A percentile compares a stretch with the other conserved stretches of the same genome.
Conservation (phyloP, 2,329 filamentous ascomycete species). For the Penicillium sp. region DNA sequence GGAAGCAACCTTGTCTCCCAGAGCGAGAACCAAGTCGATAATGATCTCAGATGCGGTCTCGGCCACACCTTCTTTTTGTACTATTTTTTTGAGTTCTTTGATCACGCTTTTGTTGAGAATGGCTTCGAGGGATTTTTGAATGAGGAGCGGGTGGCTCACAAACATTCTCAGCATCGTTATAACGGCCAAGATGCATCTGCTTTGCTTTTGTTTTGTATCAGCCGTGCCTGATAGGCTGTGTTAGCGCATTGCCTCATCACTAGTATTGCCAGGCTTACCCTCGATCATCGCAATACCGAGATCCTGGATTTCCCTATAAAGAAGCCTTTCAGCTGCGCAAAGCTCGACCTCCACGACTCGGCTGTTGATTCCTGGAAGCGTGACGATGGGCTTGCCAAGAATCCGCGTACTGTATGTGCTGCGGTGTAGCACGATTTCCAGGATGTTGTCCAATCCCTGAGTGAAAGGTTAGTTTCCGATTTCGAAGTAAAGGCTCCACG, state of each 20-base stretch:
- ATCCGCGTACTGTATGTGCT: neutral
- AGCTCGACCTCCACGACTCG: neutral
- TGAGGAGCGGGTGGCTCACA: slow-evolving; percentile 50
- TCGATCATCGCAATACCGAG: slow-evolving; percentile 15
- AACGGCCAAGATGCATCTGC: slow-evolving; percentile 48
- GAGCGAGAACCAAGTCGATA: neutral
- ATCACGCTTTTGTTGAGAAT: slow-evolving; percentile 46
- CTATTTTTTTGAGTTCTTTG: slow-evolving; percentile 41
- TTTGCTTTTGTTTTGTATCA: slow-evolving; percentile 26
- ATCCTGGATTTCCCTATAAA: neutral
- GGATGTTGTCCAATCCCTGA: neutral
- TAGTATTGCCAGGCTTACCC: slow-evolving; percentile 14
- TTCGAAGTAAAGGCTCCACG: neutral
- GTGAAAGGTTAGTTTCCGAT: neutral
- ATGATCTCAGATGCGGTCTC: neutral
- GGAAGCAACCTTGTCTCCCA: neutral
- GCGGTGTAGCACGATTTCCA: neutral
- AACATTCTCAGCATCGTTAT: slow-evolving; percentile 54
- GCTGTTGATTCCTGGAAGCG: neutral
- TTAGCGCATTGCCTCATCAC: slow-evolving; percentile 28
- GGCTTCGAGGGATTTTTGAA: slow-evolving; percentile 48
- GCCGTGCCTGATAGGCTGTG: slow-evolving; percentile 5
- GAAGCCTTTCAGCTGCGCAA: neutral
- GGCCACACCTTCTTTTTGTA: slow-evolving; percentile 24
- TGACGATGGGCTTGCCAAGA: neutral